Conservation (phyloP, 768 basidiomycete genomes). For the Chalciporus sphaerocephalus region DNA sequence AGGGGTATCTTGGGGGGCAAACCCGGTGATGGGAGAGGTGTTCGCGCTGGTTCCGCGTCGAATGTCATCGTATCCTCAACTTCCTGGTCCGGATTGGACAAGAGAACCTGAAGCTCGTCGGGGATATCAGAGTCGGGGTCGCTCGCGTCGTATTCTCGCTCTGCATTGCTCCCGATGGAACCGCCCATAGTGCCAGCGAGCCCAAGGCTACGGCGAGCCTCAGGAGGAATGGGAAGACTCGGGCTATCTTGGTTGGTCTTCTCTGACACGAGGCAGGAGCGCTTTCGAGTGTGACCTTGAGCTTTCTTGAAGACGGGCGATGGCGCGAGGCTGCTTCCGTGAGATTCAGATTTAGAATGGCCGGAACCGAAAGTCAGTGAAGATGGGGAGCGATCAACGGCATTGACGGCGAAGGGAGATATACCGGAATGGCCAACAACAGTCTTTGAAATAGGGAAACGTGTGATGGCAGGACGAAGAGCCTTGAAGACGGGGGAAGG, state of each 20-base stretch:
- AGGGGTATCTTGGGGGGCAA: slow-evolving; percentile 41
- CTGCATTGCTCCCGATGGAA: slow-evolving; percentile 45
- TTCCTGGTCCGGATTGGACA: slow-evolving; percentile 41
- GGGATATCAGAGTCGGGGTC: slow-evolving; percentile 82
- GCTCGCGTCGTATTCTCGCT: slow-evolving; percentile 45
- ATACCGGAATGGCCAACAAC: slow-evolving; percentile 24
- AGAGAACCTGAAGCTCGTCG: slow-evolving; percentile 63
- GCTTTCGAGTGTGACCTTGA: slow-evolving; percentile 19
- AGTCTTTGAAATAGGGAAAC: slow-evolving; percentile 15
- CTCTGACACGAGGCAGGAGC: slow-evolving; percentile 21
- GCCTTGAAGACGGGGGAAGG: slow-evolving; percentile 57
- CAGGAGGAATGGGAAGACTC: slow-evolving; percentile 42
- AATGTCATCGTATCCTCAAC: slow-evolving; percentile 41
- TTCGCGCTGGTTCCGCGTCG: slow-evolving; percentile 2
- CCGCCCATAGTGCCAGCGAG: slow-evolving; percentile 67
- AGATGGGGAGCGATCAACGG: slow-evolving; percentile 27
- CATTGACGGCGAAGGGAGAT: slow-evolving; percentile 23
- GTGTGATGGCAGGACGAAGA: slow-evolving; percentile 44
- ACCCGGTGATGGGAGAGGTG: slow-evolving; percentile 35
- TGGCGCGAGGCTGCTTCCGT: slow-evolving; percentile 14
- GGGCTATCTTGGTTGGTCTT: slow-evolving; percentile 14
- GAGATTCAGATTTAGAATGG: slow-evolving; percentile 30
- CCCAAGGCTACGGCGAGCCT: slow-evolving; percentile 54
- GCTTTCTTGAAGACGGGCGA: slow-evolving; percentile 37
- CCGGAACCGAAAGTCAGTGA: slow-evolving; percentile 36